Evolutionary conservation across 352 stramenopile genomes (phyloP).

Genomic region (Globisporangium heterothallicum): DNA sequence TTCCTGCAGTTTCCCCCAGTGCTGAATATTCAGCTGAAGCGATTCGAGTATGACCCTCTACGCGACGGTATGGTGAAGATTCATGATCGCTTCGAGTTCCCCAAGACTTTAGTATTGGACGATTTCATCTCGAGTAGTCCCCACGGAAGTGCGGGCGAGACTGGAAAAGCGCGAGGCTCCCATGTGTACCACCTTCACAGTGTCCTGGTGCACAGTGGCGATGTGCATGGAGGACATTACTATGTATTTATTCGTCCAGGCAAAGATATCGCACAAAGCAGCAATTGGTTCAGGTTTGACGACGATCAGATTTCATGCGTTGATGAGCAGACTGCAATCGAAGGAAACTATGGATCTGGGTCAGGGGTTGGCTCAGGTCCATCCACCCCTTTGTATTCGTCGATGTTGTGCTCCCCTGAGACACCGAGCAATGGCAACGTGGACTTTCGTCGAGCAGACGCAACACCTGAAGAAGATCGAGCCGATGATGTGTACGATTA

Average conservation of each 20-base stretch:
- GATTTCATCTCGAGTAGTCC: constrained; percentile 46
- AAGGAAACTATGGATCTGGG: constrained; percentile 73
- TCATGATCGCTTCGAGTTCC: constrained; percentile 85
- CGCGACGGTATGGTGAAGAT: constrained; percentile 88
- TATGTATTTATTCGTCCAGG: constrained; percentile 86
- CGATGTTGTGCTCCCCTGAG: constrained; percentile 46
- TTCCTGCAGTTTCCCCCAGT: constrained; percentile 87
- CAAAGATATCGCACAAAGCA: constrained; percentile 55
- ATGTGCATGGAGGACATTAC: constrained; percentile 85
- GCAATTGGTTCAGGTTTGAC: constrained; percentile 80
- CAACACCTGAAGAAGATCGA: constrained; percentile 21
- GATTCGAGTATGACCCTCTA: constrained; percentile 85
- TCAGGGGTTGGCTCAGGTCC: constrained; percentile 15
- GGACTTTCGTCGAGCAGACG: constrained; percentile 37
- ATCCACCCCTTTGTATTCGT: constrained; percentile 50
- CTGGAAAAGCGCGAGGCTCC: constrained; percentile 5
- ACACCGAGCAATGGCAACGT: constrained; percentile 17
- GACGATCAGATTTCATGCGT: constrained; percentile 80
- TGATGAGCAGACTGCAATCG: constrained; percentile 62
- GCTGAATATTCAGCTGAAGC: constrained; percentile 91
- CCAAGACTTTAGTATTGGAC: constrained; percentile 68
- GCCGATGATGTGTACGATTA: constrained; percentile 41
- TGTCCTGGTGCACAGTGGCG: constrained; percentile 80
- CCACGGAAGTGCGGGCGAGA: background rate
- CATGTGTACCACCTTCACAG: constrained; percentile 81